These are phyloP conservation scores for Saturnispora serradocipensis DNA, from an alignment of 805 yeast species.

Conservation along the genomic window DNA sequence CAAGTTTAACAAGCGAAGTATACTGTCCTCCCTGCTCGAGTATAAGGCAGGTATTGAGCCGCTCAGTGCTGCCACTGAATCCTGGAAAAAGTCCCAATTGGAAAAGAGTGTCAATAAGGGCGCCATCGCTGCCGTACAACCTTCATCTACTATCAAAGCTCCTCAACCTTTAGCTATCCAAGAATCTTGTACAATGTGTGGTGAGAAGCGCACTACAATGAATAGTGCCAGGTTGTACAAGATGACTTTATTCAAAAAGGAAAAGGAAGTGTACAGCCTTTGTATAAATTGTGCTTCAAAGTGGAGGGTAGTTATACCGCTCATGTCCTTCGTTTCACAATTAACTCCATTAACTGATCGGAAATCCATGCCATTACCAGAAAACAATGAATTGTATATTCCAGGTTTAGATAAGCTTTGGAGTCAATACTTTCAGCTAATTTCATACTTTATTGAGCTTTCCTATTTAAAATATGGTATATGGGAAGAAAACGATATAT, in stretches of 20 bases:
- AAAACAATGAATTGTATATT: conserved; percentile 1
- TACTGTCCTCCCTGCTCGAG: conserved; percentile 63
- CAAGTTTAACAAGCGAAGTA: conserved; percentile 50
- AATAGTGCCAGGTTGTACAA: conserved; percentile 71
- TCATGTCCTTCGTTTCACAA: conserved; percentile 51
- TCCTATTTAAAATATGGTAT: conserved; percentile 49
- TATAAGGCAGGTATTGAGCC: conserved; percentile 83
- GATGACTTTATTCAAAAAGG: conserved; percentile 32
- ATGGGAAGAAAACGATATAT: conserved; percentile 43
- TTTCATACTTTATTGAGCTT: conserved; percentile 1
- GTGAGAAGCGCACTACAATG: conserved; percentile 61
- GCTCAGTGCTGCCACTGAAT: conserved; percentile 71
- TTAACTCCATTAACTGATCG: conserved; percentile 5
- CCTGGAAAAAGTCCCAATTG: conserved; percentile 37
- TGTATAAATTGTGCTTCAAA: conserved; percentile 77
- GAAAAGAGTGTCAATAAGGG: conserved; percentile 7
- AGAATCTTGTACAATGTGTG: conserved; percentile 76
- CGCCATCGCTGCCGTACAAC: not conserved
- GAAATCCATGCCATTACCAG: not conserved
- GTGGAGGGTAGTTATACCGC: conserved; percentile 74
- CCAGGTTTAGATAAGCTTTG: conserved; percentile 3
- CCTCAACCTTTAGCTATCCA: conserved; percentile 60
- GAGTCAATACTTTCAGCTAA: conserved; percentile 4
- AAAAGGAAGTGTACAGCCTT: conserved; percentile 46
- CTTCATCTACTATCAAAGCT: not conserved